These are phyloP conservation scores for Vigna reflexopilosa DNA, from an alignment of 306 rosid species.

Conservation along the genomic window DNA sequence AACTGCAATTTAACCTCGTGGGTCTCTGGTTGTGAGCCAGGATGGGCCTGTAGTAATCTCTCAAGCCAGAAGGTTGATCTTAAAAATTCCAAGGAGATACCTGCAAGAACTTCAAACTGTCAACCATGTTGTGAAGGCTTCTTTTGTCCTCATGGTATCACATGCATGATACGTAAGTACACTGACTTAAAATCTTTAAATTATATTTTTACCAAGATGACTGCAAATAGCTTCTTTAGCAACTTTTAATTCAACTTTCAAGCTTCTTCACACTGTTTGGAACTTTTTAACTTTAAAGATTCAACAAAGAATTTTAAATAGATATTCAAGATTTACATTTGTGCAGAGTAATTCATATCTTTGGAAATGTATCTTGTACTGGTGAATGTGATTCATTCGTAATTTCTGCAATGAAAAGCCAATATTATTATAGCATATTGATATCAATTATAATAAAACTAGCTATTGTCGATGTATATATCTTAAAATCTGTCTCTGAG, in stretches of 20 bases:
- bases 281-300: constrained; percentile 8
- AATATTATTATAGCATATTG: constrained; percentile 22
- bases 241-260: constrained; percentile 15
- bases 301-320: neutral
- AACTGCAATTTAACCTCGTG: constrained; percentile 95
- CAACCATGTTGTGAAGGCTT: constrained; percentile 93
- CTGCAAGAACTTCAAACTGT: constrained; percentile 77
- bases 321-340: neutral
- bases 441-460: neutral
- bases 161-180: constrained; percentile 98
- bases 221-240: constrained; percentile 36
- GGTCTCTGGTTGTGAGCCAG: constrained; percentile 98
- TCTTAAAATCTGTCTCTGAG: constrained; percentile 48
- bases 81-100: constrained; percentile 66
- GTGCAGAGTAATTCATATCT: constrained; percentile 21
- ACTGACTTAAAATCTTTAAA: constrained; percentile 14
- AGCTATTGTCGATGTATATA: constrained; percentile 5
- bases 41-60: constrained; percentile 88
- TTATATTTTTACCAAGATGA: constrained; percentile 19
- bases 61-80: constrained; percentile 64
- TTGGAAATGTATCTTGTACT: neutral
- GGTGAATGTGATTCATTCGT: neutral
- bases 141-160: constrained; percentile 94
- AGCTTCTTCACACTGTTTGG: constrained; percentile 19
- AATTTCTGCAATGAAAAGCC: neutral